phyloP scores from a whole-genome alignment of 2,329 filamentous ascomycete genomes.

The Torrubiella hemipterigena region DNA sequence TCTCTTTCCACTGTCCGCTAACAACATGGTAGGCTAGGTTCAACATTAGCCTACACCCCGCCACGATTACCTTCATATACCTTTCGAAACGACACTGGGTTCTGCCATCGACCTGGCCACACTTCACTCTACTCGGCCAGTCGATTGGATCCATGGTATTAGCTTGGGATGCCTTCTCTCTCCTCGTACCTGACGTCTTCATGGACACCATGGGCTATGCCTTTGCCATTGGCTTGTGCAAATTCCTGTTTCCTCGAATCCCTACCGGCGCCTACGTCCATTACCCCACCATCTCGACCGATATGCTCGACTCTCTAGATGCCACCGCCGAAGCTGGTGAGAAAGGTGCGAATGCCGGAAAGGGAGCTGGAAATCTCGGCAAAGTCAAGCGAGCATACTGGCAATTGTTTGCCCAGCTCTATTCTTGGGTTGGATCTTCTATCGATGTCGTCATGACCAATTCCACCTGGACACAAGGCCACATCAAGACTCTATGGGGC shows the following conservation, averaged over 20 bases:
- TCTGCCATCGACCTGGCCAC: slow-evolving; percentile 76
- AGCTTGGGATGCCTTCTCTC: slow-evolving; percentile 84
- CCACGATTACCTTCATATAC: slow-evolving; percentile 80
- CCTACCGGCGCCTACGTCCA: slow-evolving; percentile 92
- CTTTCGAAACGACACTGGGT: slow-evolving; percentile 80
- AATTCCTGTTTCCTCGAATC: slow-evolving; percentile 66
- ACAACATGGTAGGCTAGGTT: slow-evolving; percentile 55
- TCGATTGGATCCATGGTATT: slow-evolving; percentile 79
- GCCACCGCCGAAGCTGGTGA: slow-evolving; percentile 42
- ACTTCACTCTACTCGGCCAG: slow-evolving; percentile 89
- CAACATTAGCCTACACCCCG: slow-evolving; percentile 78
- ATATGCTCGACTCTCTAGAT: slow-evolving; percentile 83
- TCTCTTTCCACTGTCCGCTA: slow-evolving; percentile 3
- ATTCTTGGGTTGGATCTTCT: slow-evolving; percentile 69
- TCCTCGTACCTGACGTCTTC: slow-evolving; percentile 86
- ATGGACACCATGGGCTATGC: slow-evolving; percentile 98
- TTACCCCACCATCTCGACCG: slow-evolving; percentile 95
- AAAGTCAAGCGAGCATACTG: slow-evolving; percentile 71
- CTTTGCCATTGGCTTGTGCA: slow-evolving; percentile 73
- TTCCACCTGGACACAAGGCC: slow-evolving; percentile 81
- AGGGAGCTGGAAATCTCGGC: slow-evolving; percentile 62
- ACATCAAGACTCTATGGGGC: slow-evolving; percentile 74
- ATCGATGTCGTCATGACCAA: slow-evolving; percentile 97
- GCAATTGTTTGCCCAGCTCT: slow-evolving; percentile 70
- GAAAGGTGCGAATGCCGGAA: slow-evolving; percentile 73